A percentile compares a stretch with the other conserved stretches of the same genome.
Evolutionary conservation across 331 rosid genomes (phyloP).

Genomic region (Spiraea crenata): DNA sequence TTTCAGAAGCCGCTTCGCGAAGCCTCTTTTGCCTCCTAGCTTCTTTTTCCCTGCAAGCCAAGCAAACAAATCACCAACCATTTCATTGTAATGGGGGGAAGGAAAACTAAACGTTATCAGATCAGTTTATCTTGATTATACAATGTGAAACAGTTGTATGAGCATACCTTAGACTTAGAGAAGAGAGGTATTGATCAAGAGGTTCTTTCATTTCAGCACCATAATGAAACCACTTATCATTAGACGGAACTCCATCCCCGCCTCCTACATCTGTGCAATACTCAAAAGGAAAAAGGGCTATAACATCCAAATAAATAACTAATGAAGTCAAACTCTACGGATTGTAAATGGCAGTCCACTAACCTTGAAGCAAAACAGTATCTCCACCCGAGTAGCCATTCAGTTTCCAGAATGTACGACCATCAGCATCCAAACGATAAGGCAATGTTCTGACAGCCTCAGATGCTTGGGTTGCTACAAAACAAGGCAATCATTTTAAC

Average conservation of each 20-base stretch:
- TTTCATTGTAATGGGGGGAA: not conserved
- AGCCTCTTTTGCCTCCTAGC: not conserved
- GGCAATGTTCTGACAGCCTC: conserved; percentile 42
- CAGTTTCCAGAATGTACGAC: conserved; percentile 47
- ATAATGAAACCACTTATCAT: conserved; percentile 61
- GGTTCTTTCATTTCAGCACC: conserved; percentile 44
- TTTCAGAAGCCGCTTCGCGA: conserved; percentile 3
- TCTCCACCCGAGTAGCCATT: conserved; percentile 28
- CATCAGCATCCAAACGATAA: conserved; percentile 36
- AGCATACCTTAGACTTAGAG: conserved; percentile 31
- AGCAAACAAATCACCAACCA: conserved; percentile 8
- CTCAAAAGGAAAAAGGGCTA: not conserved
- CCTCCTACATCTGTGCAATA: conserved; percentile 42
- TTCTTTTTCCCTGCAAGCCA: conserved; percentile 28
- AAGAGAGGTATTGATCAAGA: conserved; percentile 48
- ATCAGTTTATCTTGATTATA: not conserved
- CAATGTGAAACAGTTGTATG: not conserved
- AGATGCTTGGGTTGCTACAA: conserved; percentile 25
- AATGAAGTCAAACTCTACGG: not conserved
- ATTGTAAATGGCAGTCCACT: not conserved
- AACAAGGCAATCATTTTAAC: not conserved
- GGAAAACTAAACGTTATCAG: not conserved
- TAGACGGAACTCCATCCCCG: conserved; percentile 24
- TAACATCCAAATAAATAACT: not conserved
- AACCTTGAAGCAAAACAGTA: conserved; percentile 47